Base-by-base conservation (phyloP, 2,329 filamentous ascomycete species). In the Aspergillus uvarum region DNA sequence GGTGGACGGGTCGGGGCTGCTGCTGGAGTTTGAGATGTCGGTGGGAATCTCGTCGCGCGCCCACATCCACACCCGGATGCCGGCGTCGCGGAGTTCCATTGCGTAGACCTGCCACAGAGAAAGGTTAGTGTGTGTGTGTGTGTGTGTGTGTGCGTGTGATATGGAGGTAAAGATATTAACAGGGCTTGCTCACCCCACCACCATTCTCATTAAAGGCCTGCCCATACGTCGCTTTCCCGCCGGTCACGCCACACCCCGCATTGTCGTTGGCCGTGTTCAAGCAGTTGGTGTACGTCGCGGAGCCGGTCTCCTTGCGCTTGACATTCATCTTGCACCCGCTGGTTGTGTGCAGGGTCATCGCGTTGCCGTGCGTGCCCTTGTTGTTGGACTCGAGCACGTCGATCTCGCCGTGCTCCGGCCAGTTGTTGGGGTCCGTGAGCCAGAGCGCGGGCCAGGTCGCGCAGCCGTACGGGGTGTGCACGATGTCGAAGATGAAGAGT, bases 401-500 rank as follows among this genome's bases (percentile, higher is more conserved):
- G 61, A 88, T 87, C 72, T 89, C 87, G 60, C 87, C 87, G 63
- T 88, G 80, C 5, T 71, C 66, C 3, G 88, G 87, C 87, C 87
- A 88, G 74, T 87, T 82, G 65, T 70, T 74, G 0, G 80, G 76
- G 70, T 90, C 87, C 0, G 81, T 79, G 6, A 90, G 78, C 88
- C 88, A 90, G 11, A 90, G 79, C 0, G 88, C 82, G 2, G 86
- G 85, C 87, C 85, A 89, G 22, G 82, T 85, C 3, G 81, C 85
- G 68, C 87, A 89, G 47, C 85, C 87, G 66, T 80, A 84, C 0
- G 87, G 87, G 0, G 83, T 84, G 73, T 89, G 87, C 61, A 82
- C 79, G 64, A 89, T 79, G 68, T 89, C 86, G 67, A 89, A 89
- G 67, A 89, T 77, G 74, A 89, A 89, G n/a, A 89, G 82, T 0